Base-by-base conservation (phyloP, 1,284 basidiomycete genomes). In the Ustilago crameri region DNA sequence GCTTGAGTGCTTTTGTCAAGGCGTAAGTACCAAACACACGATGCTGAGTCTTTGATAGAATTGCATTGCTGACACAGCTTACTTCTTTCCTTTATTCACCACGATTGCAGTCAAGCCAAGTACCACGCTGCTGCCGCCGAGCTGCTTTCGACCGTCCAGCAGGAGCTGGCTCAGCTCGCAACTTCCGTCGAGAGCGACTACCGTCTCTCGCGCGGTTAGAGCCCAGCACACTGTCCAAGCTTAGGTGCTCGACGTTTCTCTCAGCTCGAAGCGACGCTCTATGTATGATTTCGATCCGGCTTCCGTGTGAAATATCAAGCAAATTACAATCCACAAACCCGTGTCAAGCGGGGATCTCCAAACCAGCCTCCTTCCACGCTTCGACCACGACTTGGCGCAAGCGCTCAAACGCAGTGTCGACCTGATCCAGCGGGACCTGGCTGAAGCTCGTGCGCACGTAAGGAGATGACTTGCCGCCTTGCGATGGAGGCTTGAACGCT, bases 151-250 rank as follows among this genome's bases (percentile, higher is more conserved):
- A 81, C 88, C 50, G 88, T 92, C 40, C 93, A 95, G 83, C 91
- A 91, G 52, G 92, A 95, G 83, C 90, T 97, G 56, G 93, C 95
- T 74, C 92, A 95, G 79, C 87, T 95, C 62, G 91, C 90, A 53
- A 90, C 92, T 17, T 91, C 91, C 23, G 93, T 93, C 1, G 94
- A 95, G 86, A 91, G 90, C 62, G 93, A 94, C 83, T 96, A 94
- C 86, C 90, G 93, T 45, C 61, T 64, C 22, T 76, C 76, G 53
- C 76, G 76, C 18, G 69, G 64, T 20, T 78, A 69, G 41, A 51
- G 24, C 10, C 30, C 30, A 30, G 30, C 30, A 30, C 30, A 30
- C 30, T 30, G 7, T 12, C 30, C 7, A 12, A 5, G 30, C 30
- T 30, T 30, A 30, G 7, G 7, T 30, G 30, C 12, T 30, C 30